Conservation (phyloP, 129 eudicot genomes). For the Arctium minus region DNA sequence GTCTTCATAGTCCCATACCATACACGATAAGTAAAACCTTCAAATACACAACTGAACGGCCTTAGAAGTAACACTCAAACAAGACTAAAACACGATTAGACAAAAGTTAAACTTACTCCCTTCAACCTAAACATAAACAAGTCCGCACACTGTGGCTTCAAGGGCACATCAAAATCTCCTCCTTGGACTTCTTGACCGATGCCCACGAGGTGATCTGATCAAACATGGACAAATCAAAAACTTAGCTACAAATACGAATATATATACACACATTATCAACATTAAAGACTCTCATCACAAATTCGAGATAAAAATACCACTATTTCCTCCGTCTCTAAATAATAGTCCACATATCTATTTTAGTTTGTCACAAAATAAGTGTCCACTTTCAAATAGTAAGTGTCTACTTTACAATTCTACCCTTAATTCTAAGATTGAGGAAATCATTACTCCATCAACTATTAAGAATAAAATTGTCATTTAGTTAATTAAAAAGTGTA, state of each 20-base stretch:
- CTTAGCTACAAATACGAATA: not conserved
- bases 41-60: slow-evolving; percentile 12
- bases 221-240: not conserved
- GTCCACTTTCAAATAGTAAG: not conserved
- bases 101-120: slow-evolving; percentile 17
- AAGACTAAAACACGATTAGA: slow-evolving; percentile 4
- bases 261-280: not conserved
- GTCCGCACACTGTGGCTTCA: slow-evolving; percentile 10
- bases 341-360: not conserved
- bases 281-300: not conserved
- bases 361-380: not conserved
- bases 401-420: not conserved
- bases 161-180: slow-evolving; percentile 36
- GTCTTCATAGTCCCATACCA: slow-evolving; percentile 6
- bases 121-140: slow-evolving; percentile 21
- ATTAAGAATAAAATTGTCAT: not conserved
- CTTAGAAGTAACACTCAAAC: not conserved
- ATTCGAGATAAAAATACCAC: not conserved
- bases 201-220: slow-evolving; percentile 35
- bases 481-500: not conserved
- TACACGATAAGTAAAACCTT: slow-evolving; percentile 14
- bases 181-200: slow-evolving; percentile 56
- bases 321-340: not conserved
- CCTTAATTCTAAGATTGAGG: not conserved
- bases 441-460: not conserved